These are phyloP conservation scores for maize (Zea mays) DNA, from an alignment of 176 grass and related monocot genomes.

Conservation along the genomic window Zm-B73-REFERENCE-NAM-5.0 NC_050103.1:62478501-62479000, in stretches of 20 bases:
- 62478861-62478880: constrained; percentile 2
- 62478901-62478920: not conserved
- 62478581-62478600: no score
- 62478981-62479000: not conserved
- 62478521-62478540: no score
- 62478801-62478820: not conserved
- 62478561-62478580: no score
- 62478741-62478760: not conserved
- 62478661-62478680: not conserved
- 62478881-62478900: not conserved
- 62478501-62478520: no score
- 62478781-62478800: not conserved
- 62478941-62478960: not conserved
- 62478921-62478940: not conserved
- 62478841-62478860: constrained; percentile 1
- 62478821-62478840: not conserved
- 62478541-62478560: no score
- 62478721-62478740: not conserved
- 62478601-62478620: no score
- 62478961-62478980: constrained; percentile 5
- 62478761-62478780: not conserved
- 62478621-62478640: no score
- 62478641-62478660: not conserved
- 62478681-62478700: not conserved
- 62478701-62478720: not conserved